These are phyloP conservation scores for Phytophthora kernoviae DNA, from an alignment of 352 stramenopile genomes.

Conservation along the genomic window DNA sequence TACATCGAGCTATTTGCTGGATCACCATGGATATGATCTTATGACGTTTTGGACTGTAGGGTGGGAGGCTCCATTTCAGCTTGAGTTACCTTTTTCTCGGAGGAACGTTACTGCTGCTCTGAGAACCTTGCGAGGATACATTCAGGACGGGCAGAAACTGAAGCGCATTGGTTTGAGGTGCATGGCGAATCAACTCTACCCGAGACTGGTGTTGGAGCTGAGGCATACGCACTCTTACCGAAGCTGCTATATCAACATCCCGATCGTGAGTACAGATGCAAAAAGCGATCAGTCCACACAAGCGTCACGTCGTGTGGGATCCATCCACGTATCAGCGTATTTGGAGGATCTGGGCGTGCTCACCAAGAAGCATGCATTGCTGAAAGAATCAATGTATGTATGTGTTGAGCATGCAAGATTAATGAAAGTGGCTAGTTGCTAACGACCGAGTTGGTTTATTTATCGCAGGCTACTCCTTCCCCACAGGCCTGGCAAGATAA, in stretches of 20 bases:
- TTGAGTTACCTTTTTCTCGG: slow-evolving; percentile 77
- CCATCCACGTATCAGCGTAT: slow-evolving; percentile 39
- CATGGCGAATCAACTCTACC: slow-evolving; percentile 30
- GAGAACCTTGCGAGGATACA: slow-evolving; percentile 32
- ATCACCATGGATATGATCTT: slow-evolving; percentile 1
- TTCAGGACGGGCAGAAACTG: slow-evolving; percentile 37
- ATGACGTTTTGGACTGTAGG: slow-evolving; percentile 6
- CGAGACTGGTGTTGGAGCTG: slow-evolving; percentile 9
- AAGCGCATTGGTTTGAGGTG: slow-evolving; percentile 44
- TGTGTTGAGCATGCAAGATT: not conserved
- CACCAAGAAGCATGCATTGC: not conserved
- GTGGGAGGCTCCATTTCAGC: slow-evolving; percentile 56
- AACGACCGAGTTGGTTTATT: not conserved
- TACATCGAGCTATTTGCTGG: too few relatives aligned
- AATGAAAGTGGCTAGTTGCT: not conserved
- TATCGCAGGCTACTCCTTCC: slow-evolving; percentile 4
- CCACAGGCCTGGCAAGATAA: slow-evolving; percentile 10
- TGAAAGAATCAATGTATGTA: slow-evolving; percentile 6
- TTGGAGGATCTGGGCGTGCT: slow-evolving; percentile 40
- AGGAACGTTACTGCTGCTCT: slow-evolving; percentile 53
- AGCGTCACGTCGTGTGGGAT: slow-evolving; percentile 26
- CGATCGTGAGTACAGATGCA: slow-evolving; percentile 34
- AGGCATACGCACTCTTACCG: slow-evolving; percentile 36
- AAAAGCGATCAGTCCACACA: slow-evolving; percentile 1
- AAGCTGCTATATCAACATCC: slow-evolving; percentile 68